Percentiles rank a stretch among this genome's conserved stretches.
Conservation (phyloP, 176 grass and related monocot genomes). For the Coix lacrymajobi region DNA sequence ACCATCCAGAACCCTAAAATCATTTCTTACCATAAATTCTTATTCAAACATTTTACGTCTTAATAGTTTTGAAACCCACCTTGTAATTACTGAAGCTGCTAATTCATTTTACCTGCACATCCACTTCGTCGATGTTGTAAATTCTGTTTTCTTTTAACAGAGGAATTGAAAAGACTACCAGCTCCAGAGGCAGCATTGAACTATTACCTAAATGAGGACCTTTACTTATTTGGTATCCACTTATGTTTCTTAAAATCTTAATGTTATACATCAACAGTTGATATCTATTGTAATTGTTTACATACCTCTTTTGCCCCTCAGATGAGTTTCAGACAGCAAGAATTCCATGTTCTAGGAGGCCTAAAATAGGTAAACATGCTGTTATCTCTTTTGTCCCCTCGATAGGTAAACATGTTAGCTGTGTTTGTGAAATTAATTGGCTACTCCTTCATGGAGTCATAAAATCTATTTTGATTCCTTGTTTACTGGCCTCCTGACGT, state of each 20-base stretch:
- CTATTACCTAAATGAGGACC: constrained; percentile 90
- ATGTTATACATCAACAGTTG: constrained; percentile 5
- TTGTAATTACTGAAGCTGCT: neutral
- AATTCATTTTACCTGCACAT: neutral
- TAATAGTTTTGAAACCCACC: neutral
- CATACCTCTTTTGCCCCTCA: constrained; percentile 15
- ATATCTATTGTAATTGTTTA: neutral
- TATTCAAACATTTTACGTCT: neutral
- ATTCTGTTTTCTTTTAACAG: constrained; percentile 40
- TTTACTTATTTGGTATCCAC: constrained; percentile 82
- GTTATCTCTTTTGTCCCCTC: neutral
- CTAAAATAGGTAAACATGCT: constrained; percentile 58
- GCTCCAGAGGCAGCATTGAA: constrained; percentile 61
- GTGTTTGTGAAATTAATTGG: neutral
- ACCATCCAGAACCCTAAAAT: neutral
- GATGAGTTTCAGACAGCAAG: constrained; percentile 94
- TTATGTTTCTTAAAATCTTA: neutral
- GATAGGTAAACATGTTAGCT: neutral
- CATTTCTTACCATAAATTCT: neutral
- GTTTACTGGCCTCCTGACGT: neutral
- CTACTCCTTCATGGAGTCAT: neutral
- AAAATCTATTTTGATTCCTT: neutral
- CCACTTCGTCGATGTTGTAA: neutral
- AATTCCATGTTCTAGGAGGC: constrained; percentile 71
- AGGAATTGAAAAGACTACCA: constrained; percentile 76